A percentile compares a stretch with the other conserved stretches of the same genome.
Evolutionary conservation across 768 basidiomycete species (phyloP).

Genomic region (Lactarius deliciosus): DNA sequence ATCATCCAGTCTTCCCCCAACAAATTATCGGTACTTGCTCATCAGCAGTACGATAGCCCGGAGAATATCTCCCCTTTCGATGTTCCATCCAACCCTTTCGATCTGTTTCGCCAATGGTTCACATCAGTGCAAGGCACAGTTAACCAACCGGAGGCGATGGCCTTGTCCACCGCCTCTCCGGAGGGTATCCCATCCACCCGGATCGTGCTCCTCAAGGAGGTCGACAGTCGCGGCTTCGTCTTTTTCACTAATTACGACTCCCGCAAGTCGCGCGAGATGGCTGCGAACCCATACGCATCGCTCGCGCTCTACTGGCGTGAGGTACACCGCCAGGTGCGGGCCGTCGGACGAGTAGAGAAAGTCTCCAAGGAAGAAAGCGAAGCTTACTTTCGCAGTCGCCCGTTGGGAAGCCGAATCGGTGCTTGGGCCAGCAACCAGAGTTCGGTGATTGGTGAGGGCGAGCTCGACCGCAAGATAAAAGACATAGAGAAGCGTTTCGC

Average conservation of each 20-base stretch:
- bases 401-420: constrained; percentile 80
- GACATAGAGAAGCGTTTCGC: constrained; percentile 59
- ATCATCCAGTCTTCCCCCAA: constrained; percentile 47
- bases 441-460: constrained; percentile 68
- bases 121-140: constrained; percentile 63
- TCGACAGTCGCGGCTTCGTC: constrained; percentile 86
- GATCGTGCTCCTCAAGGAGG: constrained; percentile 88
- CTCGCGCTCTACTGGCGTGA: constrained; percentile 93
- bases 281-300: constrained; percentile 73
- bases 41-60: constrained; percentile 72
- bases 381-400: constrained; percentile 80
- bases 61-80: constrained; percentile 62
- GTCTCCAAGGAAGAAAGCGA: constrained; percentile 69
- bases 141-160: constrained; percentile 88
- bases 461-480: constrained; percentile 60
- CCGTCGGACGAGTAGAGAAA: constrained; percentile 84
- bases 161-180: constrained; percentile 69
- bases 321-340: constrained; percentile 74
- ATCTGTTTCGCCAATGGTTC: constrained; percentile 89
- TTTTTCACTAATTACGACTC: constrained; percentile 98
- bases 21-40: constrained; percentile 67
- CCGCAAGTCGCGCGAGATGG: constrained; percentile 83
- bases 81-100: constrained; percentile 67
- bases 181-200: constrained; percentile 82
- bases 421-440: constrained; percentile 96